These are phyloP conservation scores for Raffaelea deltoideospora DNA, from an alignment of 2,329 filamentous ascomycete species.

Conservation along the genomic window DNA sequence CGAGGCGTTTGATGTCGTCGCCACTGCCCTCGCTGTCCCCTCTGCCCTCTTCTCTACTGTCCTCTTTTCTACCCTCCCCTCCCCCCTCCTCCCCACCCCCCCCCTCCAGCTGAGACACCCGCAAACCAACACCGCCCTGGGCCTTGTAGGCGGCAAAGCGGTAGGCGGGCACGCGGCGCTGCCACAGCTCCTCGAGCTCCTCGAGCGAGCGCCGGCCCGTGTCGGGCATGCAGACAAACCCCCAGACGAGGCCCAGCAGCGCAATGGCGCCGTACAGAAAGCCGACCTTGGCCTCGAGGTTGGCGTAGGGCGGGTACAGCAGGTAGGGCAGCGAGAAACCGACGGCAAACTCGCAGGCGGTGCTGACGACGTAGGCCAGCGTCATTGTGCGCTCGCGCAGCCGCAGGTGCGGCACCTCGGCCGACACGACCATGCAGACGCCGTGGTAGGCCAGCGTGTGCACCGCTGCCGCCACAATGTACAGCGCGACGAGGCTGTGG, in stretches of 20 bases:
- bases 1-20: no score
- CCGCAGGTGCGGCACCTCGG: conserved; percentile 6
- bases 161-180: conserved; percentile 2
- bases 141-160: conserved; percentile 3
- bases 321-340: conserved; percentile 7
- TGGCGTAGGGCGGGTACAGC: conserved; percentile 4
- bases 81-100: no score
- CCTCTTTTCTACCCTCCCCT: no score
- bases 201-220: conserved; percentile 6
- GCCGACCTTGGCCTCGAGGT: conserved; percentile 7
- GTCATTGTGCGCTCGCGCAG: conserved; percentile 6
- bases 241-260: conserved; percentile 3
- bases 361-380: conserved; percentile 2
- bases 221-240: conserved; percentile 8
- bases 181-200: conserved; percentile 8
- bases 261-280: conserved; percentile 8
- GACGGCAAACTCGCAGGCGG: conserved; percentile 5
- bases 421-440: conserved; percentile 4
- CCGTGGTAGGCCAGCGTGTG: conserved; percentile 6
- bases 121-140: conserved; percentile 2
- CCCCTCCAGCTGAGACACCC: conserved; percentile 6
- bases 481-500: conserved; percentile 3
- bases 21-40: no score
- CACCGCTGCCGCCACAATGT: conserved; percentile 4
- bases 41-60: no score